Percentiles rank a stretch among this genome's conserved stretches.
Conservation (phyloP, 2,329 filamentous ascomycete species). For the Penicillium janthinellum region DNA sequence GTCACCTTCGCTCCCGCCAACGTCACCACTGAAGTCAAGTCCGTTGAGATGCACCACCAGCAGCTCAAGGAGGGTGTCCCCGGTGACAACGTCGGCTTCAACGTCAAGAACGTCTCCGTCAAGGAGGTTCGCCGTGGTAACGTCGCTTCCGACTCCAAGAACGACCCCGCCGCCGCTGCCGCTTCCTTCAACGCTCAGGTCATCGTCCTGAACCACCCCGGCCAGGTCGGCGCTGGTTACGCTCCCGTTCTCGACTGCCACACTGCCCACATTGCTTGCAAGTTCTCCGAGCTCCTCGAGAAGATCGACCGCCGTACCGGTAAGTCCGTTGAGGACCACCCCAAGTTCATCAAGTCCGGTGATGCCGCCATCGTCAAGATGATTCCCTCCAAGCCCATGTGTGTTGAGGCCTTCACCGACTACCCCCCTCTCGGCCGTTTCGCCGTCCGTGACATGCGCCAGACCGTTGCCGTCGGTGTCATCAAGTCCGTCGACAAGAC, state of each 20-base stretch:
- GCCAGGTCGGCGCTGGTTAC: slow-evolving; percentile 98
- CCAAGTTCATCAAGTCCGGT: slow-evolving; percentile 99
- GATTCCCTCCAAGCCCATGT: slow-evolving; percentile 99
- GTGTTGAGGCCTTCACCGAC: slow-evolving; percentile 99
- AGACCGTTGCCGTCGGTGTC: slow-evolving; percentile 39
- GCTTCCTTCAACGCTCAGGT: slow-evolving; percentile 99
- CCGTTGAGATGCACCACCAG: slow-evolving; percentile 99
- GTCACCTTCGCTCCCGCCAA: slow-evolving; percentile 98
- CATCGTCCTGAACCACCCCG: slow-evolving; percentile 99
- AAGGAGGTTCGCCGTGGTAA: slow-evolving; percentile 99
- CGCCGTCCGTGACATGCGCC: slow-evolving; percentile 96
- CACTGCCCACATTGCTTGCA: slow-evolving; percentile 99
- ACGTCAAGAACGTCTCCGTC: slow-evolving; percentile 99
- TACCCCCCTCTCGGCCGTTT: slow-evolving; percentile 99
- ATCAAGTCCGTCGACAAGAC: slow-evolving; percentile 75
- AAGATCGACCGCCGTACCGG: slow-evolving; percentile 99
- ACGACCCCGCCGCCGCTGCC: slow-evolving; percentile 86
- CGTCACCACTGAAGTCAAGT: slow-evolving; percentile 99
- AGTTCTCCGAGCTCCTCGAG: slow-evolving; percentile 98
- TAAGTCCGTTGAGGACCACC: slow-evolving; percentile 86
- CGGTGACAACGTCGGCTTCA: slow-evolving; percentile 99
- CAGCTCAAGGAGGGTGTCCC: slow-evolving; percentile 92
- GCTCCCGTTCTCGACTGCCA: slow-evolving; percentile 99
- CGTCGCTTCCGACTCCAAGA: slow-evolving; percentile 99
- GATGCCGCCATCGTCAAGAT: slow-evolving; percentile 99